Percentiles rank a stretch among this genome's conserved stretches.
phyloP scores from a whole-genome alignment of 1,139 yeast genomes.

The Candida sojae region DNA sequence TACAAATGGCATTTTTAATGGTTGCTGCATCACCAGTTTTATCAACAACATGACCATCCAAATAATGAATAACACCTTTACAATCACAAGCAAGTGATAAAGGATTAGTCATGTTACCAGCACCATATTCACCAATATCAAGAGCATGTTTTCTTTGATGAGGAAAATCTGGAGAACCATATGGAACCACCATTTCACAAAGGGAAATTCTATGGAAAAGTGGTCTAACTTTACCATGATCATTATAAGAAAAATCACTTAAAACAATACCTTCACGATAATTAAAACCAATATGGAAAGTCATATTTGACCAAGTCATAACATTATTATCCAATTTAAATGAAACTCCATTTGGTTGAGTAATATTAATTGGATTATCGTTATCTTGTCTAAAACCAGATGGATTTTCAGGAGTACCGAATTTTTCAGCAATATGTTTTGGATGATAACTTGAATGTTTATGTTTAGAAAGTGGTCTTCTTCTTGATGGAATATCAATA shows the following conservation, averaged over 20 bases:
- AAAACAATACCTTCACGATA: constrained; percentile 84
- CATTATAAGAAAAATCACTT: constrained; percentile 71
- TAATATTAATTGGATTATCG: constrained; percentile 59
- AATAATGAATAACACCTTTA: constrained; percentile 79
- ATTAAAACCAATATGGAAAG: constrained; percentile 78
- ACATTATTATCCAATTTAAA: constrained; percentile 68
- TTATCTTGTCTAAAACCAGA: constrained; percentile 58
- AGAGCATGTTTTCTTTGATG: constrained; percentile 91
- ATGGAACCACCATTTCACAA: constrained; percentile 88
- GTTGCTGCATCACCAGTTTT: constrained; percentile 69
- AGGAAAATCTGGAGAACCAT: constrained; percentile 89
- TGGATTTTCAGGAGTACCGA: constrained; percentile 53
- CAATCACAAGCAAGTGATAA: constrained; percentile 80
- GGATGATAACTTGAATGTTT: constrained; percentile 73
- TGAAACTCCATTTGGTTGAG: constrained; percentile 83
- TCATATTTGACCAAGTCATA: constrained; percentile 76
- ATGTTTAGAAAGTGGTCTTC: constrained; percentile 70
- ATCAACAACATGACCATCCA: constrained; percentile 73
- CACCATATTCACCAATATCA: constrained; percentile 87
- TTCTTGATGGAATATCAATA: constrained; percentile 73
- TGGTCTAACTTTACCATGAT: constrained; percentile 70
- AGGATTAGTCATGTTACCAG: constrained; percentile 82
- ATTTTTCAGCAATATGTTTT: constrained; percentile 57
- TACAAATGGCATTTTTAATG: constrained; percentile 75
- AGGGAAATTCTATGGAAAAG: constrained; percentile 77